Evolutionary conservation across 2,329 filamentous ascomycete species (phyloP).

Genomic region (Aspergillus tanneri): DNA sequence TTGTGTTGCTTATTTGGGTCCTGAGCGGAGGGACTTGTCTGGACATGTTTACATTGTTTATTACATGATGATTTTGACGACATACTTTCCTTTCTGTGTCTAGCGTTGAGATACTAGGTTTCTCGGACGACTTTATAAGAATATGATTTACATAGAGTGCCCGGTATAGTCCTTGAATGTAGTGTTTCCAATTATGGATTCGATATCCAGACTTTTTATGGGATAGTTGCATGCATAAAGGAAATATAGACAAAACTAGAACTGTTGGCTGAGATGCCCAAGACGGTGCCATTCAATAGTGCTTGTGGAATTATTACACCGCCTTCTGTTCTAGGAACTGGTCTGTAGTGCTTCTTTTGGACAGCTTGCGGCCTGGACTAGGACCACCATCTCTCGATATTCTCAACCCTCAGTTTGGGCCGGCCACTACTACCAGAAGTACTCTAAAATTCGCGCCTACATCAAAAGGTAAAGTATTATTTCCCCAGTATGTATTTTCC

Average conservation of each 20-base stretch:
- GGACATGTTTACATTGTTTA: constrained; percentile 4
- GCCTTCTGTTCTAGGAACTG: constrained; percentile 13
- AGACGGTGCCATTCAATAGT: too few relatives aligned
- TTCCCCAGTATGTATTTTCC: not conserved
- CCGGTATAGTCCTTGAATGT: not conserved
- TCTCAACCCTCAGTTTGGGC: too few relatives aligned
- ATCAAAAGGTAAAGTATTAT: too few relatives aligned
- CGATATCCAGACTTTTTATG: too few relatives aligned
- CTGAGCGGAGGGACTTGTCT: constrained; percentile 13
- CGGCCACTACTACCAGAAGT: too few relatives aligned
- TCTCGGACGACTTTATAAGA: constrained; percentile 1
- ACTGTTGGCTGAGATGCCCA: too few relatives aligned
- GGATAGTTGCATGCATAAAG: too few relatives aligned
- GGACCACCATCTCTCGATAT: too few relatives aligned
- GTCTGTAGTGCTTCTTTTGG: constrained; percentile 22
- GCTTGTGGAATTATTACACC: constrained; percentile 22
- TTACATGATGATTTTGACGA: constrained; percentile 21
- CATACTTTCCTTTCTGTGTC: not conserved
- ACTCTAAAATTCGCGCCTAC: too few relatives aligned
- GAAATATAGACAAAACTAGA: too few relatives aligned
- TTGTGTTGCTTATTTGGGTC: constrained; percentile 7
- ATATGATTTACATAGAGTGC: constrained; percentile 1
- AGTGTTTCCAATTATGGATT: too few relatives aligned
- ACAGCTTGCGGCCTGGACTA: constrained; percentile 24
- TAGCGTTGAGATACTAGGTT: not conserved